Base-by-base conservation (phyloP, 768 basidiomycete genomes). In the Suillus clintonianus region DNA sequence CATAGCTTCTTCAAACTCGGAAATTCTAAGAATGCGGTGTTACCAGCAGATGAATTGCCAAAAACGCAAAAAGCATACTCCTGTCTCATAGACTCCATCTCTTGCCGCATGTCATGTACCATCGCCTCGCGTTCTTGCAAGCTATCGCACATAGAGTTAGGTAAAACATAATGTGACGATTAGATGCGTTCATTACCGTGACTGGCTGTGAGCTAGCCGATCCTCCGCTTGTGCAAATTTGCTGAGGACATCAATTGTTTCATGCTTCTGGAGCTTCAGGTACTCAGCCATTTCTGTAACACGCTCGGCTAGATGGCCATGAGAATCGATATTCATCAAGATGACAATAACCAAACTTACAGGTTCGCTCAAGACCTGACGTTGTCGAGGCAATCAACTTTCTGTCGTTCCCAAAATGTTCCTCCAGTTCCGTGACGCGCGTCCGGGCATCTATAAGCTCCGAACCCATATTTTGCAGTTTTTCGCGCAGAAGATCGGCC, bases 401-500 rank as follows among this genome's bases (percentile, higher is more conserved):
- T 63, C 45, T 72, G 36, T 77, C 74, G 32, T 61, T 63, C 37
- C 47, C 63, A 59, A 59, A 56, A 47, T 56, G 60, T 5, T 59
- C 67, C 65, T 83, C 82, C 8, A 83, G 69, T 34, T 83, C 81
- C 5, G 68, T 54, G 15, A 79, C 68, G 11, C 79, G 80, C 45
- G 70, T 67, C 61, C 75, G 80, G 1, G 81, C 76, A 64, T 82
- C 82, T n/a, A 77, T 71, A 4, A 84, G 67, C 43, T 83, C 81
- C 7, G 77, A 69, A 14, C 80, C 78, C 65, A 82, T 76, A 22
- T 71, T 71, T 45, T 81, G 76, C 4, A 84, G 69, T 63, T 81
- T 80, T 56, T 83, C 81, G 15, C 83, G 82, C 6, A 83, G 75
- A n/a, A 84, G 67, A 57, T 83, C 81, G 34, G 79, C 75, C 43